These are phyloP conservation scores for Eremomyces bilateralis DNA, from an alignment of 495 filamentous ascomycete species.

Conservation along the genomic window DNA sequence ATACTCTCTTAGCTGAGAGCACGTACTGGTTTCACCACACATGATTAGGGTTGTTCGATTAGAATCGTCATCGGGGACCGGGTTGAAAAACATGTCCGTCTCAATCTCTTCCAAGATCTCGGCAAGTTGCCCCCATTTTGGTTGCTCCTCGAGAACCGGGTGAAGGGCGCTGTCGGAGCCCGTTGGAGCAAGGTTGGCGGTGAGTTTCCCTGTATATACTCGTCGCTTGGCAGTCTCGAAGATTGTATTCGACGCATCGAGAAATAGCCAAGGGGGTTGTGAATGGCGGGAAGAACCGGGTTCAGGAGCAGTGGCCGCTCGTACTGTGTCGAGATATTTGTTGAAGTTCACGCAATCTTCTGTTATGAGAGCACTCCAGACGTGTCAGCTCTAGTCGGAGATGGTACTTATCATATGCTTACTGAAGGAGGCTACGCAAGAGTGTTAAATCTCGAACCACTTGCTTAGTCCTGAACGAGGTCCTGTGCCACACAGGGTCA, in stretches of 20 bases:
- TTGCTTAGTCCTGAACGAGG: slow-evolving; percentile 83
- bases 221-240: slow-evolving; percentile 78
- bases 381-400: slow-evolving; percentile 2
- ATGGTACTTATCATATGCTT: slow-evolving; percentile 1
- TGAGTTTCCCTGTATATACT: slow-evolving; percentile 58
- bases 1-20: slow-evolving; percentile 76
- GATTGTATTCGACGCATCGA: slow-evolving; percentile 85
- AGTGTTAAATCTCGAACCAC: slow-evolving; percentile 78
- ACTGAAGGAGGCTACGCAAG: slow-evolving; percentile 70
- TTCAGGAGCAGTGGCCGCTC: slow-evolving; percentile 71
- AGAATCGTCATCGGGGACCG: slow-evolving; percentile 51
- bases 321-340: slow-evolving; percentile 82
- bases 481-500: slow-evolving; percentile 91
- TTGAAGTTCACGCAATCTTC: slow-evolving; percentile 85
- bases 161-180: slow-evolving; percentile 26
- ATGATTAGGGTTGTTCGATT: slow-evolving; percentile 84
- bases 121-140: slow-evolving; percentile 76
- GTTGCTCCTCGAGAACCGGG: slow-evolving; percentile 82
- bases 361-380: slow-evolving; percentile 41
- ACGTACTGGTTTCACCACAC: slow-evolving; percentile 78
- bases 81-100: slow-evolving; percentile 70
- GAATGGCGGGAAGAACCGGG: slow-evolving; percentile 72
- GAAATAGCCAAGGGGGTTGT: slow-evolving; percentile 89
- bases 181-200: not conserved
- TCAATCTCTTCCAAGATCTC: slow-evolving; percentile 89